Base-by-base conservation (phyloP, 257 asterid genomes). In the Solanum tarapatanum region DNA sequence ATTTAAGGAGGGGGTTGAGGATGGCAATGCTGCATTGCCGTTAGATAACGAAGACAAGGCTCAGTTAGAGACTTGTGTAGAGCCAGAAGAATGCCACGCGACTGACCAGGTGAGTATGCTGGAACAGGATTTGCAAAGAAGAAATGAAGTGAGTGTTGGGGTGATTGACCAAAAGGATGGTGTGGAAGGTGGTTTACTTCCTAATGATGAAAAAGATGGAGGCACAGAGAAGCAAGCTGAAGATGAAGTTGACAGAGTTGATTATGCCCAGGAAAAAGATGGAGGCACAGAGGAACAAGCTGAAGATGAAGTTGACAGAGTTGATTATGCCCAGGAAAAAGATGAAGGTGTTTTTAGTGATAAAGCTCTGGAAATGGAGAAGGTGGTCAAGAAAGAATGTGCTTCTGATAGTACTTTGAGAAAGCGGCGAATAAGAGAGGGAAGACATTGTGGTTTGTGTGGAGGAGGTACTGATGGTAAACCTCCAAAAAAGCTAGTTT, bases 391-490 rank as follows among this genome's bases (percentile, higher is more conserved):
- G 60, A 89, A 58, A 41, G 75, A 70, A 89, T 87, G 72, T 89
- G 80, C 84, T 88, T 83, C 89, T 80, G 90, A 89, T 85, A 87
- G 64, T 89, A 87, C 77, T 35, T 88, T 88, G 60, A 92, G 91
- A 83, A 93, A 93, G 87, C 88, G 93, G 24, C 92, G 91, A 88
- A 89, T 96, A 79, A 96, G 93, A 83, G 94, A 93, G 85, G 99
- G 99, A 87, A 91, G 99, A 85, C 93, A 89, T 9, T 97, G 99
- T 94, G 98, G 99, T 91, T 94, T 95, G 90, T 97, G 99, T 87
- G 98, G 99, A 77, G 97, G 98, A 80, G 97, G 98, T 88, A 92
- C 92, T 21, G 97, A 96, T 85, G 99, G 99, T 14, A 97, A 95
- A 90, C 98, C 98, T 88, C 99, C 99, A 43, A 96, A 94, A 88